A percentile compares a stretch with the other conserved stretches of the same genome.
These are phyloP conservation scores for Carex cristatella DNA, from an alignment of 176 grass and related monocot genomes.

Conservation along the genomic window DNA sequence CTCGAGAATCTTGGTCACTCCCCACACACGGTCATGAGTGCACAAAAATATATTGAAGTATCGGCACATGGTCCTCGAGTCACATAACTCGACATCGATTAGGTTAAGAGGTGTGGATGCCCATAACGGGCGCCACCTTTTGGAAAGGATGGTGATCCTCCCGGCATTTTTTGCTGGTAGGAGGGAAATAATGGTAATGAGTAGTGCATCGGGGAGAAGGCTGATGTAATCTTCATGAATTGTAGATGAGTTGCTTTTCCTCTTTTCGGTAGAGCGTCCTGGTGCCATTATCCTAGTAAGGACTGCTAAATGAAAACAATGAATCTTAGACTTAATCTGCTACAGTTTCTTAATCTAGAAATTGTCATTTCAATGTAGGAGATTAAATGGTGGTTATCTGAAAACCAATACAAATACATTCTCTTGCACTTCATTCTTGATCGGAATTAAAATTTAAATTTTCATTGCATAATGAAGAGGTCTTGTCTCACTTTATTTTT, in stretches of 20 bases:
- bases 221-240: neutral
- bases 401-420: neutral
- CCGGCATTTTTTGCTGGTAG: neutral
- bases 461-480: neutral
- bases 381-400: neutral
- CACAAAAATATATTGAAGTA: neutral
- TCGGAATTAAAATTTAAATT: neutral
- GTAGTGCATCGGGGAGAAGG: neutral
- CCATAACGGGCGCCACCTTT: neutral
- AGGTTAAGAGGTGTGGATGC: neutral
- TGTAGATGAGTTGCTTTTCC: neutral
- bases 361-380: neutral
- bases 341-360: neutral
- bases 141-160: neutral
- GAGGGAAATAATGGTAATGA: neutral
- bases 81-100: neutral
- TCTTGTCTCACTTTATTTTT: neutral
- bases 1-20: neutral
- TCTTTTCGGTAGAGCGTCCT: neutral
- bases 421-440: neutral
- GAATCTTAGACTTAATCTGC: neutral
- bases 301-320: neutral
- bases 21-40: neutral
- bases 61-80: neutral
- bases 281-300: neutral